Percentiles rank a stretch among this genome's conserved stretches.
Conservation (phyloP, 768 basidiomycete genomes). For the Phanerochaete carnosa region DNA sequence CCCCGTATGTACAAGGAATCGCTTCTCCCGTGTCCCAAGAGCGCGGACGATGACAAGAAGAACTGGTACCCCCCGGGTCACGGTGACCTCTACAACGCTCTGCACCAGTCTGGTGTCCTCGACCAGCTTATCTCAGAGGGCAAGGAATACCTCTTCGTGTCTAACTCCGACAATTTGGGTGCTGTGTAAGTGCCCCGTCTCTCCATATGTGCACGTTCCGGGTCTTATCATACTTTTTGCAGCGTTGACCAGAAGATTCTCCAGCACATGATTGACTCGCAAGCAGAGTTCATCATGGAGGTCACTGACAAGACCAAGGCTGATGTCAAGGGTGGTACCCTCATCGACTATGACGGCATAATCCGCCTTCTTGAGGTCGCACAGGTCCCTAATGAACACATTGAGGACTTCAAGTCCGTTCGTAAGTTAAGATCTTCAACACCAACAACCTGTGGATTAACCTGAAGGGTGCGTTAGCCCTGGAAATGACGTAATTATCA, state of each 20-base stretch:
- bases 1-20: constrained; percentile 71
- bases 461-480: constrained; percentile 34
- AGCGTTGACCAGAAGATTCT: constrained; percentile 68
- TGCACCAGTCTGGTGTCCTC: constrained; percentile 68
- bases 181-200: constrained; percentile 44
- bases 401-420: constrained; percentile 74
- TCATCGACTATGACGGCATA: constrained; percentile 66
- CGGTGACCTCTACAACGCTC: constrained; percentile 71
- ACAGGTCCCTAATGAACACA: constrained; percentile 68
- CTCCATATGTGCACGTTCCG: neutral
- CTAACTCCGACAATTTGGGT: constrained; percentile 75
- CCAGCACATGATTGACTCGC: constrained; percentile 60
- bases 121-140: constrained; percentile 68
- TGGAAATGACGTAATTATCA: neutral
- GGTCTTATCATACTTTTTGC: neutral
- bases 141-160: constrained; percentile 77
- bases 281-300: constrained; percentile 72
- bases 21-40: constrained; percentile 58
- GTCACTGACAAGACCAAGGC: constrained; percentile 84
- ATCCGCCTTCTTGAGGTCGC: constrained; percentile 74
- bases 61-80: constrained; percentile 79
- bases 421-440: constrained; percentile 82
- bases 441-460: constrained; percentile 66
- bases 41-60: constrained; percentile 58
- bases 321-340: constrained; percentile 71